Percentiles rank a stretch among this genome's conserved stretches.
These are phyloP conservation scores for Comarum palustre DNA, from an alignment of 306 rosid species.

Conservation along the genomic window DNA sequence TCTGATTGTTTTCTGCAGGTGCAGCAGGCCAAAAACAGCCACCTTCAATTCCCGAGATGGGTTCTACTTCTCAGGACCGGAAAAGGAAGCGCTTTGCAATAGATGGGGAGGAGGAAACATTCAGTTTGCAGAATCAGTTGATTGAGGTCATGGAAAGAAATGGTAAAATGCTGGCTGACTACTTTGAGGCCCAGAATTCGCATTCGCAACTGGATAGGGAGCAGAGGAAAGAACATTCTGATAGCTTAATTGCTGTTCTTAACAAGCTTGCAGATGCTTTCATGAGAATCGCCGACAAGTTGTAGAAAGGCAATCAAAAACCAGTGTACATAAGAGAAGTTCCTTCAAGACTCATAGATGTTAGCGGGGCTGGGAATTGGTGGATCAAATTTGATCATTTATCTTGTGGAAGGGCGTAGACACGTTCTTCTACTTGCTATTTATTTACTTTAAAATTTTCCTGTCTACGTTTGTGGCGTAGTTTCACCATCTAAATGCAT, in stretches of 20 bases:
- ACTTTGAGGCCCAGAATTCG: conserved; percentile 70
- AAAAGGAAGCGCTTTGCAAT: conserved; percentile 62
- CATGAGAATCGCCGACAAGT: conserved; percentile 87
- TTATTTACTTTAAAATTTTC: neutral
- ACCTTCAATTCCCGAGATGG: conserved; percentile 55
- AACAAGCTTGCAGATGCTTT: conserved; percentile 90
- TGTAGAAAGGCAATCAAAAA: conserved; percentile 40
- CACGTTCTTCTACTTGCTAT: conserved; percentile 8
- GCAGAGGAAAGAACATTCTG: conserved; percentile 73
- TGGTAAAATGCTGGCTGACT: conserved; percentile 66
- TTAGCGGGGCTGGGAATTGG: conserved; percentile 38
- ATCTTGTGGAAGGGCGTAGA: conserved; percentile 26
- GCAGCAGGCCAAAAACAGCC: conserved; percentile 50
- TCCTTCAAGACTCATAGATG: conserved; percentile 27
- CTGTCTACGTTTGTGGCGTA: conserved; percentile 29
- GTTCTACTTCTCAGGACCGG: conserved; percentile 73
- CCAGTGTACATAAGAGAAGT: conserved; percentile 58
- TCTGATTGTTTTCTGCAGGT: conserved; percentile 34
- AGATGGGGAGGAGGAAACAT: conserved; percentile 57
- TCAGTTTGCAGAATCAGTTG: conserved; percentile 54
- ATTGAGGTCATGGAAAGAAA: conserved; percentile 79
- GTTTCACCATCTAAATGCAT: conserved; percentile 29
- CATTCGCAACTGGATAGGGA: conserved; percentile 73
- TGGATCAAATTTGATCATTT: conserved; percentile 8
- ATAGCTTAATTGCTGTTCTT: conserved; percentile 71